Percentiles rank a stretch among this genome's conserved stretches.
These are phyloP conservation scores for Paramecium primaurelia DNA, from an alignment of 73 alveolate genomes.

Conservation along the genomic window DNA sequence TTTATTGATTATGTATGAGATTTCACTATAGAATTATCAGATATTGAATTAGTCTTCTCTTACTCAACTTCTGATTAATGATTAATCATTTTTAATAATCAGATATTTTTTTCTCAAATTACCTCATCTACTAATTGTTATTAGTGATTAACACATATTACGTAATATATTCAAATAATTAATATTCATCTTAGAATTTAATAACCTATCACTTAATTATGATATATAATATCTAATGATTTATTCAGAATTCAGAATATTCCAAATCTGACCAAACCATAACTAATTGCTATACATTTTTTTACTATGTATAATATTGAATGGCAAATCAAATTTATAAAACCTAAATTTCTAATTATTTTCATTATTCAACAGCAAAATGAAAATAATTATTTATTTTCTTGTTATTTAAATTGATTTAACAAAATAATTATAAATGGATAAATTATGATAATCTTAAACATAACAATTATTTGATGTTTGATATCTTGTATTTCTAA, in stretches of 20 bases:
- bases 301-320: too few relatives aligned
- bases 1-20: neutral
- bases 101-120: neutral
- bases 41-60: neutral
- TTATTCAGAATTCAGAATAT: neutral
- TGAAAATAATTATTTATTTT: too few relatives aligned
- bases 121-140: neutral
- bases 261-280: neutral
- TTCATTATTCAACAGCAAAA: too few relatives aligned
- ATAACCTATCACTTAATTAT: too few relatives aligned
- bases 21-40: neutral
- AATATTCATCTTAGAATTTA: too few relatives aligned
- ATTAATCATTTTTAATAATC: neutral
- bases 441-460: too few relatives aligned
- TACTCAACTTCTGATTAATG: neutral
- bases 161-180: neutral
- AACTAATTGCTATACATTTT: neutral
- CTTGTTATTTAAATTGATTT: too few relatives aligned
- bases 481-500: too few relatives aligned
- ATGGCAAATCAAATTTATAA: too few relatives aligned
- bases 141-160: neutral
- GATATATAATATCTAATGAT: neutral
- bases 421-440: too few relatives aligned
- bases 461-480: too few relatives aligned
- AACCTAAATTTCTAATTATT: too few relatives aligned